Conservation (phyloP, 495 filamentous ascomycete genomes). For the Podospora tetraspora region DNA sequence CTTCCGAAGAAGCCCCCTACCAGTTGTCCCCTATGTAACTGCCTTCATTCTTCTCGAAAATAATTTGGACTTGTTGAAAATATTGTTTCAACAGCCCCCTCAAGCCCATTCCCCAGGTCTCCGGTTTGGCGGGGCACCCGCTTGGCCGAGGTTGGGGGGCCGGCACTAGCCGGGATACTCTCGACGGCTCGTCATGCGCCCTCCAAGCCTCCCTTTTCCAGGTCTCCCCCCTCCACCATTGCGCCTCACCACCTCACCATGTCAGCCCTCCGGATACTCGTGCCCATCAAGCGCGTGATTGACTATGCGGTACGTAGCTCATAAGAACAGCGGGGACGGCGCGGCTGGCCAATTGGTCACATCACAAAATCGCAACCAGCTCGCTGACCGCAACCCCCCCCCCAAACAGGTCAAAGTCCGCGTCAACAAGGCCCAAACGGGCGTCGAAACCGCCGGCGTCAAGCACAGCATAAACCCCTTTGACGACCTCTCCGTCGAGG, state of each 20-base stretch:
- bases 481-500: constrained; percentile 96
- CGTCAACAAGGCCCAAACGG: constrained; percentile 93
- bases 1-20: not conserved
- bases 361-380: not conserved
- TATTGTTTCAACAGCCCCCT: too few species aligned
- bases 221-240: constrained; percentile 22
- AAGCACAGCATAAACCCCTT: constrained; percentile 99
- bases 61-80: not conserved
- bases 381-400: constrained; percentile 1
- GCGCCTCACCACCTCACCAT: constrained; percentile 42
- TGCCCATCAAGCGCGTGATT: constrained; percentile 96
- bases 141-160: constrained; percentile 35
- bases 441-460: constrained; percentile 82
- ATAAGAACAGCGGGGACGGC: not conserved
- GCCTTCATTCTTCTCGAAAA: not conserved
- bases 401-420: constrained; percentile 81
- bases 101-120: not conserved
- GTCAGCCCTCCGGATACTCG: constrained; percentile 85
- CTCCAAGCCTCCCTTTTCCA: constrained; percentile 8
- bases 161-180: constrained; percentile 33
- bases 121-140: constrained; percentile 25
- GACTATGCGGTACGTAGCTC: constrained; percentile 81
- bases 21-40: not conserved
- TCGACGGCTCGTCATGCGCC: constrained; percentile 19
- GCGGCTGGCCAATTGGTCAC: not conserved